Conservation (phyloP, 148 eudicot species). For the Polygonum aviculare region DNA sequence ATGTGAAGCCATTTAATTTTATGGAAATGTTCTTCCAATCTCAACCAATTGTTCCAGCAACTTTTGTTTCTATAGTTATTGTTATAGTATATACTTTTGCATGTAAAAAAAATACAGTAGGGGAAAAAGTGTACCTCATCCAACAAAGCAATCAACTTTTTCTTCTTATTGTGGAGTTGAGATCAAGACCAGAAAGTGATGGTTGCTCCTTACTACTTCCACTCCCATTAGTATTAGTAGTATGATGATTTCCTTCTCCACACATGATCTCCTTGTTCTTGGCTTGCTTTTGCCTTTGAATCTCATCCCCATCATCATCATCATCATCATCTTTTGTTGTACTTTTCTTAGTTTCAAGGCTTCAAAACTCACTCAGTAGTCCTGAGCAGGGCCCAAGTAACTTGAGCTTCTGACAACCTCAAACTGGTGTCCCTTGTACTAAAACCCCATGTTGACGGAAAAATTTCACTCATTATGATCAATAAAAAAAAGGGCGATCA, state of each 20-base stretch:
- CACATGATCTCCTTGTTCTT: conserved; percentile 19
- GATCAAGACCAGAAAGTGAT: conserved; percentile 39
- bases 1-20: conserved; percentile 57
- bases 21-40: conserved; percentile 13
- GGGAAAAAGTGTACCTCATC: conserved; percentile 60
- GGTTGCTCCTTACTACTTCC: conserved; percentile 29
- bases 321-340: neutral
- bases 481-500: too few species aligned
- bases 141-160: conserved; percentile 70
- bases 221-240: too few species aligned
- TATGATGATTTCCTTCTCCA: too few species aligned
- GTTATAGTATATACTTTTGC: neutral
- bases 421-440: conserved; percentile 21
- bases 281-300: conserved; percentile 22
- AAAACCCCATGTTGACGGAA: neutral
- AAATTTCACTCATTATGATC: too few species aligned
- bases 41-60: conserved; percentile 44
- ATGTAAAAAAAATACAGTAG: neutral
- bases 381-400: conserved; percentile 71
- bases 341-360: conserved; percentile 41
- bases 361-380: conserved; percentile 78
- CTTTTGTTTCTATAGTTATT: neutral
- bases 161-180: conserved; percentile 63
- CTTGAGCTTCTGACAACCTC: conserved; percentile 50
- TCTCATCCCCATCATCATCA: conserved; percentile 15